Evolutionary conservation across 73 alveolate genomes (phyloP).

Genomic region (Tetrahymena borealis): DNA sequence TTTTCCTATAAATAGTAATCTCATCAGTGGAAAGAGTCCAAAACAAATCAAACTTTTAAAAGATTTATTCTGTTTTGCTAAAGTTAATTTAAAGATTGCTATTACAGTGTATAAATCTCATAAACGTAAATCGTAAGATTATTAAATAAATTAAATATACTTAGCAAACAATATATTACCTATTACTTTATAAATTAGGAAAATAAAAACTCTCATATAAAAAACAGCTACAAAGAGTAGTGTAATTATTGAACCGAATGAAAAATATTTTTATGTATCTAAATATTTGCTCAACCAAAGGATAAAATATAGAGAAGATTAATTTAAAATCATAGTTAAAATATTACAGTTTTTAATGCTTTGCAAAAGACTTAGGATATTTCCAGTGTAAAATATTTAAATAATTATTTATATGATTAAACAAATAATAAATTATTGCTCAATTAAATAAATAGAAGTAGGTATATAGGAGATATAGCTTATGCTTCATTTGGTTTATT

Average conservation of each 20-base stretch:
- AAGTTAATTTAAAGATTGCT: background rate
- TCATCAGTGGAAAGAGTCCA: background rate
- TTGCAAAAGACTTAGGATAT: background rate
- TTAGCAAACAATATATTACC: no score
- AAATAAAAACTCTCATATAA: background rate
- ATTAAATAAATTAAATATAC: no score
- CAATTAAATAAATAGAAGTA: background rate
- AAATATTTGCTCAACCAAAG: background rate
- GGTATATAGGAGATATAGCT: background rate
- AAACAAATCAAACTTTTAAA: background rate
- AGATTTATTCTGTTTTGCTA: background rate
- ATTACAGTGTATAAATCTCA: background rate
- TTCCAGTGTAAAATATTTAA: background rate
- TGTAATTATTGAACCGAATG: background rate
- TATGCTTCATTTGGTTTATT: background rate
- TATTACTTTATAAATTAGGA: background rate
- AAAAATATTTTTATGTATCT: background rate
- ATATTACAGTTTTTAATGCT: background rate
- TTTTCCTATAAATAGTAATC: background rate
- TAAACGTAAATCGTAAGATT: background rate
- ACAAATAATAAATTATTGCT: background rate
- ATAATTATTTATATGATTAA: background rate
- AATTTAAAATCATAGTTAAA: background rate
- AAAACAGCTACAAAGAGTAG: background rate
- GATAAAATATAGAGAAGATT: background rate